Percentiles rank a stretch among this genome's conserved stretches.
Evolutionary conservation across 192 early-diverging fungal genomes (phyloP).

Genomic region (Coemansia sp.): DNA sequence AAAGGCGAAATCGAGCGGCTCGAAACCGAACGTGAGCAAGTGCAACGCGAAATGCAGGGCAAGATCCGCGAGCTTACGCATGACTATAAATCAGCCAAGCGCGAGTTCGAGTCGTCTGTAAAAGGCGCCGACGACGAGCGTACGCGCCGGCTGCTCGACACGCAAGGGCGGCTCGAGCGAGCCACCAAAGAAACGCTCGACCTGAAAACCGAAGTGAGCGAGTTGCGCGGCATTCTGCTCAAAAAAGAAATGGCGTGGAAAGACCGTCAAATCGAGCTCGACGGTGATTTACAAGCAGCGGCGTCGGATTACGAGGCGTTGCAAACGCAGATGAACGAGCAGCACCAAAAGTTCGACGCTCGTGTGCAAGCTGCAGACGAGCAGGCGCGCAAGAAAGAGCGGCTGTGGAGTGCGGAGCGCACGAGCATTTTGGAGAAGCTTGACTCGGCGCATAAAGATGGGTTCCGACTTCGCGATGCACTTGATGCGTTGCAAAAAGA

Average conservation of each 20-base stretch:
- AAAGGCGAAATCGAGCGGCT: constrained; percentile 37
- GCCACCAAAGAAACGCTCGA: constrained; percentile 30
- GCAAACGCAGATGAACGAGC: constrained; percentile 20
- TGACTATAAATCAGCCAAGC: constrained; percentile 37
- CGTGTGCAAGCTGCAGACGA: constrained; percentile 14
- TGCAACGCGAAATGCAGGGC: constrained; percentile 40
- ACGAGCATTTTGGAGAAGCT: constrained; percentile 36
- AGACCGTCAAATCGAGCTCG: constrained; percentile 30
- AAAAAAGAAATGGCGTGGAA: constrained; percentile 47
- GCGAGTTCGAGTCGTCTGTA: constrained; percentile 37
- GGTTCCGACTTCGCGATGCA: constrained; percentile 40
- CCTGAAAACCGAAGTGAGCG: constrained; percentile 35
- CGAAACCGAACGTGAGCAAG: constrained; percentile 38
- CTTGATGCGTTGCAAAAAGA: constrained; percentile 32
- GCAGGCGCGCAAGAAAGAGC: constrained; percentile 22
- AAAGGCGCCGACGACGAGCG: constrained; percentile 36
- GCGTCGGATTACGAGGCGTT: constrained; percentile 41
- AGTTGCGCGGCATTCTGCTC: constrained; percentile 44
- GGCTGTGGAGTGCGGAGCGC: constrained; percentile 36
- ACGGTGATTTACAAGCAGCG: constrained; percentile 34
- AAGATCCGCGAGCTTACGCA: constrained; percentile 33
- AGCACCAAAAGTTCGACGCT: constrained; percentile 10
- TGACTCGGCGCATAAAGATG: constrained; percentile 47
- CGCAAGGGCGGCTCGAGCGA: constrained; percentile 30
- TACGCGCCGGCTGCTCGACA: constrained; percentile 27